Base-by-base conservation (phyloP, 2,329 filamentous ascomycete species). In the Ophiostoma australiae region DNA sequence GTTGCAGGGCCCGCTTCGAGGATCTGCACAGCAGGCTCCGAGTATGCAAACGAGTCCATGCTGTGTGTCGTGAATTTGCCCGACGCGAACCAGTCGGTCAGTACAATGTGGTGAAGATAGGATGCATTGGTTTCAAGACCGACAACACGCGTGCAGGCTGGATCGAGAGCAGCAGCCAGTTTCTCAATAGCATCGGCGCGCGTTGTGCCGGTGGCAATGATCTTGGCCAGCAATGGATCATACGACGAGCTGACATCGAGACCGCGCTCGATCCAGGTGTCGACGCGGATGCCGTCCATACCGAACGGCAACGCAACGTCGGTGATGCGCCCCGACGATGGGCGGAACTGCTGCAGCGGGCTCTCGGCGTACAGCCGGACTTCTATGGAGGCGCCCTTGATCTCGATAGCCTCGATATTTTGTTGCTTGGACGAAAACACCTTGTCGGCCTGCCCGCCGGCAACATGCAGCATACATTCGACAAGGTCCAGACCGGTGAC, bases 401-500 rank as follows among this genome's bases (percentile, higher is more conserved):
- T 35, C 37, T 17, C 10, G 17, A 33, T 44, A 1, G 4, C 4
- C 48, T 7, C 3, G 27, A 48, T 17, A 48, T n/a, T 15, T 17
- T 5, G 13, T 15, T 23, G 39, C 2, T 23, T 15, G 6, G 37
- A n/a, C 6, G 27, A 27, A 8, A 63, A 58, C n/a, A 27, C 7
- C 2, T 41, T 20, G 23, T 65, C 39, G 37, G 52, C 58, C 11
- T 67, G 68, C 0, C 75, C 76, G 13, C 67, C 71, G 8, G 79
- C 80, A 44, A 80, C 79, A 0, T 74, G 74, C 13, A 82, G 70
- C 81, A 83, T 83, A 31, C 80, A 76, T 41, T 87, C 84, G 1
- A 94, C 91, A 13, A 94, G 82, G 77, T 94, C 91, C 68, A 92
- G 85, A 0, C 87, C 89, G 11, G 90, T 92, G 2, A 91, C 88